Base-by-base conservation (phyloP, 2,329 filamentous ascomycete genomes). In the Fusarium sp. region DNA sequence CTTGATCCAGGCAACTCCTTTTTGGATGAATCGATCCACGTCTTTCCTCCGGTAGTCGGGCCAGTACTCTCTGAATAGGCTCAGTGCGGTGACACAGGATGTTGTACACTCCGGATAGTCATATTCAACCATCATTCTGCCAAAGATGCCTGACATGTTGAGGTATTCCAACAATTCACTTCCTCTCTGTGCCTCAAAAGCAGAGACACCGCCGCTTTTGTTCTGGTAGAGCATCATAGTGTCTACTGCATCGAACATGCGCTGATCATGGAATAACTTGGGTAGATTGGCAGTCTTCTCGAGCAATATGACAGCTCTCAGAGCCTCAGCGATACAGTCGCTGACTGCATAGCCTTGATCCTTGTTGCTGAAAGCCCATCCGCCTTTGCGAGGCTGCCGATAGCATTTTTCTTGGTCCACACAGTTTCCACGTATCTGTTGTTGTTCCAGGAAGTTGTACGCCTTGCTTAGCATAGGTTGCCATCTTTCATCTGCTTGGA, bases 31-130 rank as follows among this genome's bases (percentile, higher is more conserved):
- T 0, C 75, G 77, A 7, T 87, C 83, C 69, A 98, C 95, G 60
- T 98, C 95, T 1, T 85, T 80, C 0, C 86, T 77, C 49, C 95
- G 88, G 79, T 99, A 97, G 20, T 90, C 83, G 0, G 95, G 93
- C 84, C 93, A 96, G 77, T 92, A 86, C 74, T 91, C 87, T 71
- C 88, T 87, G 83, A 98, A 98, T 2, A 95, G 85, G 5, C 90
- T 91, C 18, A 99, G 84, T 0, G 92, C 93, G 1, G 93, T 97
- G 6, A 98, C 91, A 26, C 94, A 93, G 2, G 96, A 94, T 3
- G 95, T 98, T 1, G 95, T 98, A 82, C 96, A 99, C 79, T 99
- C 96, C 0, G 95, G 94, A 75, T 98, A 98, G 79, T 97, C 93
- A 79, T 98, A 98, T 77, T 98, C 95, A 58, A 98, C 91, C 95